Evolutionary conservation across 306 rosid genomes (phyloP).

Genomic region (Rubus parviflorus): DNA sequence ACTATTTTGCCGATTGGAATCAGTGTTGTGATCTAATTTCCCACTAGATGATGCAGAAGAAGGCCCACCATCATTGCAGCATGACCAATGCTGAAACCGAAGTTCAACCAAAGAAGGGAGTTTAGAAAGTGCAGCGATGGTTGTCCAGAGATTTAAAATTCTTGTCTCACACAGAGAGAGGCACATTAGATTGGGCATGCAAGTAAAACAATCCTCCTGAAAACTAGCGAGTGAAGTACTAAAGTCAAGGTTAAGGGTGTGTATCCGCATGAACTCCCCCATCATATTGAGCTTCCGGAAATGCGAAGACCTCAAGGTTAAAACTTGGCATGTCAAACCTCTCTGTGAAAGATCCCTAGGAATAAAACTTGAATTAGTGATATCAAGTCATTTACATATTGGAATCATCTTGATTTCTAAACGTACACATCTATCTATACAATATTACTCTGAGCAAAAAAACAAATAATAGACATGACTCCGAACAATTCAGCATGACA

Average conservation of each 20-base stretch:
- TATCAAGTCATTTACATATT: constrained; percentile 13
- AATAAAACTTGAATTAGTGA: constrained; percentile 31
- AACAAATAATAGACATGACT: constrained; percentile 21
- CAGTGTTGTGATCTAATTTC: constrained; percentile 39
- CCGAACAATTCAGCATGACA: neutral
- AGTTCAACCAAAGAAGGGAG: constrained; percentile 76
- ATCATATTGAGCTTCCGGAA: constrained; percentile 68
- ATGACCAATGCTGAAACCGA: constrained; percentile 70
- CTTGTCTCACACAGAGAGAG: constrained; percentile 81
- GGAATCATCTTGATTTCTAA: constrained; percentile 18
- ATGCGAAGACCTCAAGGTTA: constrained; percentile 57
- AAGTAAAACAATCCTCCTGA: constrained; percentile 64
- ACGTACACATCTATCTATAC: constrained; percentile 7
- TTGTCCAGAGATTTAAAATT: constrained; percentile 85
- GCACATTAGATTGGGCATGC: constrained; percentile 76
- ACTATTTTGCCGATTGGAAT: constrained; percentile 37
- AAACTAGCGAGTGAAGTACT: constrained; percentile 63
- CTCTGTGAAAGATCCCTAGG: constrained; percentile 63
- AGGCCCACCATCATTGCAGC: constrained; percentile 54
- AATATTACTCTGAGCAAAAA: constrained; percentile 22
- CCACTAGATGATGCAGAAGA: constrained; percentile 43
- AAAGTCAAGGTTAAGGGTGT: constrained; percentile 78
- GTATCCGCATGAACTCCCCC: constrained; percentile 65
- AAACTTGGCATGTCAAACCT: constrained; percentile 78
- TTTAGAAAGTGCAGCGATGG: constrained; percentile 70